Percentiles rank a stretch among this genome's conserved stretches.
Conservation (phyloP, 1,284 basidiomycete genomes). For the Rhodotorula mucilaginosa region DNA sequence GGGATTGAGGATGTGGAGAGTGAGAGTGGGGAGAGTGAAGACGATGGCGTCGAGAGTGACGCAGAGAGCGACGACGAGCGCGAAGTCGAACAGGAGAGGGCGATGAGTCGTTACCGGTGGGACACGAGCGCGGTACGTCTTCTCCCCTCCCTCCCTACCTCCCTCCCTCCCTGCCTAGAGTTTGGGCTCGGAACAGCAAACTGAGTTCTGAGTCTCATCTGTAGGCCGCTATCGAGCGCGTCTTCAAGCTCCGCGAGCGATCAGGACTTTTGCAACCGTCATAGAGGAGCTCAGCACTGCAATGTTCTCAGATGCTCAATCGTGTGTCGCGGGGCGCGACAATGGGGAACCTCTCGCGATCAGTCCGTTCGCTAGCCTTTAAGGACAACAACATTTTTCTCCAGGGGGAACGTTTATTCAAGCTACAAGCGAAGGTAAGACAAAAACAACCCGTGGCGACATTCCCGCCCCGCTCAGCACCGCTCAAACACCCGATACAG, state of each 20-base stretch:
- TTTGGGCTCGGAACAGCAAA: background rate
- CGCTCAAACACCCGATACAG: constrained; percentile 70
- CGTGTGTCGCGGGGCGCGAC: too few species aligned
- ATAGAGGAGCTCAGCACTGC: background rate
- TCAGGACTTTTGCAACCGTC: background rate
- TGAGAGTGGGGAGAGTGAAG: constrained; percentile 8
- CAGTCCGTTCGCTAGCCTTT: too few species aligned
- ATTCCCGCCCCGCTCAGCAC: background rate
- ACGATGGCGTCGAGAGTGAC: background rate
- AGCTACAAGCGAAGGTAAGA: background rate
- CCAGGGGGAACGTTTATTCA: background rate
- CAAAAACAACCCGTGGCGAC: background rate
- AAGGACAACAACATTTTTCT: background rate
- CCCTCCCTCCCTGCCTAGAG: too few species aligned
- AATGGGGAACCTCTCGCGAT: background rate
- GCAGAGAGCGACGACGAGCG: constrained; percentile 37
- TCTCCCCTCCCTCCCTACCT: too few species aligned
- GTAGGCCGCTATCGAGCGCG: constrained; percentile 10
- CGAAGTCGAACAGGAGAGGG: constrained; percentile 17
- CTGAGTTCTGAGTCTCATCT: background rate
- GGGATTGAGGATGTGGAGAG: constrained; percentile 2
- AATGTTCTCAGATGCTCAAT: background rate
- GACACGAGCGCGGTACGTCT: constrained; percentile 16
- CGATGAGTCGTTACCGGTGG: constrained; percentile 25
- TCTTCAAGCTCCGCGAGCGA: constrained; percentile 11